A percentile compares a stretch with the other conserved stretches of the same genome.
Evolutionary conservation across 192 early-diverging fungal species (phyloP).

Genomic region (Rhizophagus sp.): DNA sequence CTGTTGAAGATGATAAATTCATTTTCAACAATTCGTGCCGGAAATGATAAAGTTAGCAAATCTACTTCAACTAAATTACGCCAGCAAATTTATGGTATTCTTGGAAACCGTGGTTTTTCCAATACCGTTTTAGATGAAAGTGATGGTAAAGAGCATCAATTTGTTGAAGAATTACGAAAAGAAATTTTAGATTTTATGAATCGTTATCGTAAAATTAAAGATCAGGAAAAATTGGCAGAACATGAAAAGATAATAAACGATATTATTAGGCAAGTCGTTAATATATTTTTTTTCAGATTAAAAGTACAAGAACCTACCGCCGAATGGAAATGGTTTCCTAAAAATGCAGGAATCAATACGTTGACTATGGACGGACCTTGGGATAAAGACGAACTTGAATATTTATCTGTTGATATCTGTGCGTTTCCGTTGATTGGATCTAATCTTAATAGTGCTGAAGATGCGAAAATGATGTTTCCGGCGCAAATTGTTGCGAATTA

Average conservation of each 20-base stretch:
- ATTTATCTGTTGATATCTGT: slow-evolving; percentile 6
- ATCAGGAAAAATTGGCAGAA: neutral
- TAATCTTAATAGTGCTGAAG: neutral
- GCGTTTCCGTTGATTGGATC: slow-evolving; percentile 14
- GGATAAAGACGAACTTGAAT: neutral
- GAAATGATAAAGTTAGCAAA: neutral
- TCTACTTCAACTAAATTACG: neutral
- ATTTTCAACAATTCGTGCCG: neutral
- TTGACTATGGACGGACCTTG: neutral
- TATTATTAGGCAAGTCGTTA: too few relatives aligned
- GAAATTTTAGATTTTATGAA: neutral
- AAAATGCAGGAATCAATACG: neutral
- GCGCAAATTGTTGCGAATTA: neutral
- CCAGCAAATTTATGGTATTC: neutral
- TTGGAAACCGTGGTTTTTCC: neutral
- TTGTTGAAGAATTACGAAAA: neutral
- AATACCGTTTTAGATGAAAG: neutral
- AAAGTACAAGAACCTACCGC: neutral
- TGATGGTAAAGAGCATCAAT: too few relatives aligned
- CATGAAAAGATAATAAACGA: neutral
- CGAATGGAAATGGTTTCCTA: neutral
- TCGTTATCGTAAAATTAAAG: slow-evolving; percentile 5
- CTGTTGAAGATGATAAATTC: neutral
- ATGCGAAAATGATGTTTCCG: neutral
- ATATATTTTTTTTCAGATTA: too few relatives aligned